Evolutionary conservation across 352 stramenopile genomes (phyloP), one percentile per base, ranked within the genome.

Genomic region (Phytophthora cajani): DNA sequence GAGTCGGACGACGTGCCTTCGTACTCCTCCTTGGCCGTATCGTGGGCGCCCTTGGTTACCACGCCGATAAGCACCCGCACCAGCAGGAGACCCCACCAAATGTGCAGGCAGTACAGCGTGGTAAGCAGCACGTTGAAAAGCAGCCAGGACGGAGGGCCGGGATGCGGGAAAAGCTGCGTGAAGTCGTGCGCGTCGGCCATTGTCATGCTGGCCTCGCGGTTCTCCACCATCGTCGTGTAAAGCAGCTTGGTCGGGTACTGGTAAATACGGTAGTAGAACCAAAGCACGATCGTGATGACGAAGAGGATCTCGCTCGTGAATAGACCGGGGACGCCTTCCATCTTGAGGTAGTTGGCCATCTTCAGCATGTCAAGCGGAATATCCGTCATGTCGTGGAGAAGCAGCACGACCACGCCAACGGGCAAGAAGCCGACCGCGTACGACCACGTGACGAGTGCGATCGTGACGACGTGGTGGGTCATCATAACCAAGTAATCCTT

Each of bases 401-500:
- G 71, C 19, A 97, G 61, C 62, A 97, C 88, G 19, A 97, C 78
- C 23, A 96, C 84, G 44, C 90, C 90, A 1, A 97, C 85, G 11
- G 87, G 86, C 19, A 95, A 66, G 60, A 91, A 96, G n/a, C 89
- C 86, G 32, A 94, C 72, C 1, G 78, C 77, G 72, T 93, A 95
- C 49, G 85, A 95, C 86, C 87, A 95, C 21, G 82, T 92, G 30
- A 97, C 85, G 21, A 97, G 79, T 33, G 87, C 83, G 53, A 96
- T 94, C 2, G 90, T 97, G 42, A 96, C 85, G 30, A 94, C 82
- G 69, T 96, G 89, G 74, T 96, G 89, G 2, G 88, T 88, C 89
- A 97, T 96, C 89, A 97, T 97, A 25, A 95, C 88, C 51, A 95
- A 69, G 75, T 96, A 95, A 60, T 97, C 90, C 74, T 95, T 95